phyloP scores from a whole-genome alignment of 208 protist species.

The Crithidia bombi region DNA sequence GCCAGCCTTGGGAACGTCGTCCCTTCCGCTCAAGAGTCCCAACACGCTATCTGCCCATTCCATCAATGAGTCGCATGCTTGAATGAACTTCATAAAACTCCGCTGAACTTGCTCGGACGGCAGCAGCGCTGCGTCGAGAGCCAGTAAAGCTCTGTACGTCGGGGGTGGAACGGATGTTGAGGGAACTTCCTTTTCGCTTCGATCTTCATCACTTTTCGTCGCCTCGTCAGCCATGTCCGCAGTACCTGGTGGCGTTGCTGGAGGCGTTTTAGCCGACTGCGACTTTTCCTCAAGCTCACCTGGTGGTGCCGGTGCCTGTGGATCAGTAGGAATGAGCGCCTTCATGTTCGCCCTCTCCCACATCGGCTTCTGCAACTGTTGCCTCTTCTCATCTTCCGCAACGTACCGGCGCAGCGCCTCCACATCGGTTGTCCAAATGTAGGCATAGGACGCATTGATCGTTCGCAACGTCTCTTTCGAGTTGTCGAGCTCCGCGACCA shows the following conservation, averaged over 20 bases:
- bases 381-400: slow-evolving; percentile 31
- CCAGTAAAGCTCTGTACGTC: slow-evolving; percentile 30
- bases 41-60: slow-evolving; percentile 55
- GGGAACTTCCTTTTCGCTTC: background rate
- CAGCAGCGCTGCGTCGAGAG: slow-evolving; percentile 28
- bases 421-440: slow-evolving; percentile 56
- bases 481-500: slow-evolving; percentile 31
- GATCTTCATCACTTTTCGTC: background rate
- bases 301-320: background rate
- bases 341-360: slow-evolving; percentile 39
- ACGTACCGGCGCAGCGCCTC: slow-evolving; percentile 40
- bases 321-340: slow-evolving; percentile 4
- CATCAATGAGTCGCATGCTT: slow-evolving; percentile 48
- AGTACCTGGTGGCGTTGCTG: background rate
- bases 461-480: slow-evolving; percentile 40
- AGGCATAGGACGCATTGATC: slow-evolving; percentile 45
- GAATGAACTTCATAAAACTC: slow-evolving; percentile 69
- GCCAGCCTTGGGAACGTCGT: slow-evolving; percentile 65
- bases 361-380: slow-evolving; percentile 26
- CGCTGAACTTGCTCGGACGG: slow-evolving; percentile 38
- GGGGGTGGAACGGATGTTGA: slow-evolving; percentile 1
- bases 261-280: background rate
- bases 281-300: background rate
- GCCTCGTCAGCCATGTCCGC: background rate
- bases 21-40: slow-evolving; percentile 47